Conservation (phyloP, 1,284 basidiomycete species). For the Ganoderma multipileum region DNA sequence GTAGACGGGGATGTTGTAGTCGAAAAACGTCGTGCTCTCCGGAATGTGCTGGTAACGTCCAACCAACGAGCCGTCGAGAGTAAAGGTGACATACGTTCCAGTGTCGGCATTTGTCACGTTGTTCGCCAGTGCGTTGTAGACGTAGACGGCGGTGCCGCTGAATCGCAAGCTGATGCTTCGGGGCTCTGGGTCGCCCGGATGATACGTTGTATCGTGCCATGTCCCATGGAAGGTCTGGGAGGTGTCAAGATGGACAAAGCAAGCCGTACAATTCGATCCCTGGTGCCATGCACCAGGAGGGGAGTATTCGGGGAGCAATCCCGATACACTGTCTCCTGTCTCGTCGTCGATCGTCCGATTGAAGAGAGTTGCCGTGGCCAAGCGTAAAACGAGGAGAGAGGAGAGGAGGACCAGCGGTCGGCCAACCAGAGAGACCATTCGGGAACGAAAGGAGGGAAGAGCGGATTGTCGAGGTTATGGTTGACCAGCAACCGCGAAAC, state of each 20-base stretch:
- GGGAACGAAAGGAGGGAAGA: neutral
- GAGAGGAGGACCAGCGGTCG: neutral
- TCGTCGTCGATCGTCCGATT: conserved; percentile 54
- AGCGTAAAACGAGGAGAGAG: neutral
- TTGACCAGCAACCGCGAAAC: conserved; percentile 1
- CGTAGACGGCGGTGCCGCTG: conserved; percentile 40
- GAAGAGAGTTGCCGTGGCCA: conserved; percentile 17
- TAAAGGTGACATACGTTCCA: conserved; percentile 45
- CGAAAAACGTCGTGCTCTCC: conserved; percentile 32
- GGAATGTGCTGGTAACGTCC: conserved; percentile 38
- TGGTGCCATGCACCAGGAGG: conserved; percentile 40
- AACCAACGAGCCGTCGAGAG: conserved; percentile 41
- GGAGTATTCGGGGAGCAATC: conserved; percentile 28
- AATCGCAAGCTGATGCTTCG: conserved; percentile 18
- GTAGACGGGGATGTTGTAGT: conserved; percentile 43
- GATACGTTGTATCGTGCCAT: conserved; percentile 33
- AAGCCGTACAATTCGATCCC: conserved; percentile 32
- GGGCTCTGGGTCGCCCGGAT: neutral
- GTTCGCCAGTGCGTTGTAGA: conserved; percentile 40
- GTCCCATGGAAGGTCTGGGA: conserved; percentile 26
- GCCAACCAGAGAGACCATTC: neutral
- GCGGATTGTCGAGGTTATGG: neutral
- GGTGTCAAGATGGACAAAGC: conserved; percentile 30
- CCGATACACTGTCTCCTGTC: conserved; percentile 44
- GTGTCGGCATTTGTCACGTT: conserved; percentile 28